Percentiles rank a stretch among this genome's conserved stretches.
These are phyloP conservation scores for Oleoguttula mirabilis DNA, from an alignment of 495 filamentous ascomycete species.

Conservation along the genomic window DNA sequence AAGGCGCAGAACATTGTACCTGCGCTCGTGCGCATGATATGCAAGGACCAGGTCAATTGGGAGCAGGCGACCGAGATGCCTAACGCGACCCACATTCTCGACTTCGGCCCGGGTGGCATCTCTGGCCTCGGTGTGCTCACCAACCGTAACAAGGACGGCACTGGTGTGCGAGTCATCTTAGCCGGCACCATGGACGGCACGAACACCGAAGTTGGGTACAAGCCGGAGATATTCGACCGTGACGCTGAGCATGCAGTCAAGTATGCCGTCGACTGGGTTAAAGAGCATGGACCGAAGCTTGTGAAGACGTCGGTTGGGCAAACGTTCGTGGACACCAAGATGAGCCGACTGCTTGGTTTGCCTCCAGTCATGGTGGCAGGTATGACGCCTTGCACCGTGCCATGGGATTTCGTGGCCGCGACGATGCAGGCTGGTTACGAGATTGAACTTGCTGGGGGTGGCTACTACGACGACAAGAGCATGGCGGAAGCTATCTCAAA, in stretches of 20 bases:
- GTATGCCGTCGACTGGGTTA: constrained; percentile 96
- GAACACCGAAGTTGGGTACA: constrained; percentile 84
- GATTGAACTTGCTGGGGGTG: constrained; percentile 79
- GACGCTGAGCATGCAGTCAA: constrained; percentile 87
- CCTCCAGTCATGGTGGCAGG: constrained; percentile 88
- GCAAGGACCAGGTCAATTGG: constrained; percentile 84
- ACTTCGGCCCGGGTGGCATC: constrained; percentile 93
- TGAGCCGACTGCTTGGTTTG: constrained; percentile 82
- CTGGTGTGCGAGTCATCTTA: constrained; percentile 87
- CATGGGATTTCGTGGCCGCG: constrained; percentile 92
- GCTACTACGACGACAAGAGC: constrained; percentile 82
- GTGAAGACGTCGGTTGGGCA: constrained; percentile 75
- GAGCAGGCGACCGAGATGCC: constrained; percentile 84
- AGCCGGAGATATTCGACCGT: constrained; percentile 90
- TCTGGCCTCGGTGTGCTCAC: constrained; percentile 94
- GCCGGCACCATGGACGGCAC: constrained; percentile 84
- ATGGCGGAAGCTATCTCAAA: constrained; percentile 83
- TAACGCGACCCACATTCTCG: constrained; percentile 79
- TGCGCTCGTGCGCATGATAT: constrained; percentile 80
- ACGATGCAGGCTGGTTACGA: constrained; percentile 94
- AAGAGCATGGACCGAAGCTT: constrained; percentile 80
- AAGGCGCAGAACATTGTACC: constrained; percentile 61
- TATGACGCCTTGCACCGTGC: constrained; percentile 90
- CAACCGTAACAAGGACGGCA: constrained; percentile 96
- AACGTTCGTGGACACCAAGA: constrained; percentile 93